phyloP scores from a whole-genome alignment of 2,329 filamentous ascomycete species.

The Paracamarosporium sp. region DNA sequence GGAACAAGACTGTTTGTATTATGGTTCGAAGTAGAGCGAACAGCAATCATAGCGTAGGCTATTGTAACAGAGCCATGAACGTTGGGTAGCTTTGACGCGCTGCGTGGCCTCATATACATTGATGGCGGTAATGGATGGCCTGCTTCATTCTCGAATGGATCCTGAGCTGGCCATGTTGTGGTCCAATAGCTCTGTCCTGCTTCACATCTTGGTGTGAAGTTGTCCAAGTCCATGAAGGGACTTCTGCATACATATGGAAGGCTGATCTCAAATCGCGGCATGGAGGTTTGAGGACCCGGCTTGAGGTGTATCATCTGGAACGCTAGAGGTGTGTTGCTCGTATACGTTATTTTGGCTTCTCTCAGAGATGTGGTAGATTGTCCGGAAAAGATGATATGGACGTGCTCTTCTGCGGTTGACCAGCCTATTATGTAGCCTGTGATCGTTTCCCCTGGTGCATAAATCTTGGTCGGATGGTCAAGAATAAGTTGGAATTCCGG shows the following conservation, averaged over 20 bases:
- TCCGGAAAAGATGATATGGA: conserved; percentile 22
- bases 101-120: conserved; percentile 5
- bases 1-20: neutral
- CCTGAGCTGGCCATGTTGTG: conserved; percentile 13
- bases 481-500: conserved; percentile 16
- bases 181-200: conserved; percentile 12
- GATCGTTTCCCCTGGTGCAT: conserved; percentile 15
- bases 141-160: conserved; percentile 12
- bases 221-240: conserved; percentile 2
- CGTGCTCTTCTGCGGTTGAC: conserved; percentile 4
- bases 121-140: conserved; percentile 22
- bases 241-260: conserved; percentile 9
- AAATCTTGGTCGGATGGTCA: conserved; percentile 15
- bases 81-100: conserved; percentile 1
- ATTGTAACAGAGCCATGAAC: conserved; percentile 6
- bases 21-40: conserved; percentile 7
- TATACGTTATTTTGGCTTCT: conserved; percentile 10
- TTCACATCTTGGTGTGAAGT: neutral
- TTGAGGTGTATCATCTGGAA: conserved; percentile 14
- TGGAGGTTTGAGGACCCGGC: neutral
- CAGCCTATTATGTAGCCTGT: conserved; percentile 21
- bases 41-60: conserved; percentile 19
- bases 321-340: conserved; percentile 13
- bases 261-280: conserved; percentile 16
- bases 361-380: conserved; percentile 11